Evolutionary conservation across 148 eudicot genomes (phyloP), one percentile per base, ranked within the genome.

Genomic region (Diospyros lotus): DNA sequence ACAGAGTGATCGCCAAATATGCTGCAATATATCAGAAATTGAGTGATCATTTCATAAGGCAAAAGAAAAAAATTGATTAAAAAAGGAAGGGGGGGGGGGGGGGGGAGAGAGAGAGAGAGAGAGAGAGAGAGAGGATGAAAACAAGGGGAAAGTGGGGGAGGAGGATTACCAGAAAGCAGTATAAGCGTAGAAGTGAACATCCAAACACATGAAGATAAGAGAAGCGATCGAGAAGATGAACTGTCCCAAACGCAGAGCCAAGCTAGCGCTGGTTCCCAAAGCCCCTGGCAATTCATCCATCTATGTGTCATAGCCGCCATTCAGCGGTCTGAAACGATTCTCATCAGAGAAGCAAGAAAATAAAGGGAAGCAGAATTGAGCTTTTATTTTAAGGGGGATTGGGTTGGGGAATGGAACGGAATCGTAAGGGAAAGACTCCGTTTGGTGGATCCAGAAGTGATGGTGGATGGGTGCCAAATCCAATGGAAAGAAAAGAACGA

Each of bases 201-300:
- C 90, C 28, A 91, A 81, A 52, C 97, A 91, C 91, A 91, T 89
- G 86, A 91, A 91, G 76, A 91, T 87, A n/a, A 91, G 90, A 46
- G 97, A 85, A 63, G 91, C 88, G 71, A 81, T 64, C 4, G 97
- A 86, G 80, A 91, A 91, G 44, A 86, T 18, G 14, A 85, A 82
- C 66, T 91, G 93, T 38, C 93, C 97, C 62, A 91, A 77, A 48
- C 97, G 76, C 66, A 91, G 81, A 56, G 87, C 89, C 78, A 91
- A 89, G 80, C 97, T 86, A 41, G 89, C 93, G 28, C 85, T 86
- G 2, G 93, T 91, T n/a, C 97, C 97, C 78, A 91, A 39, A 67
- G 97, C 84, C 58, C 97, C 97, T 12, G 93, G 88, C 59, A 86
- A 78, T 60, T 83, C 86, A 13, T 91, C 93, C 96, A 87, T 87